Base-by-base conservation (phyloP, 73 alveolate species). In the Uronychia binucleata region DNA sequence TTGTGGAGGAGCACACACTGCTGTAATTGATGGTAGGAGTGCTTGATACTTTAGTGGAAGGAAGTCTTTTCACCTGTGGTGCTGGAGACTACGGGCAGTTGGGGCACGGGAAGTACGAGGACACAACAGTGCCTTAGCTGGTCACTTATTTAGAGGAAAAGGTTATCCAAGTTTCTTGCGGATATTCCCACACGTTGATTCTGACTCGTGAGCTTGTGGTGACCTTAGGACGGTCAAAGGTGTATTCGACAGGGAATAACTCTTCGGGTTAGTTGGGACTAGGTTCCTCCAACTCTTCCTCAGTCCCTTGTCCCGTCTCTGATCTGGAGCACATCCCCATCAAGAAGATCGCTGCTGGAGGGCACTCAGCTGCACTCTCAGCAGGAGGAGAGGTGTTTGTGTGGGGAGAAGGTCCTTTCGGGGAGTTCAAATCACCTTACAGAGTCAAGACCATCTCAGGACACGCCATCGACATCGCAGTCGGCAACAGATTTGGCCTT, bases 381-480 rank as follows among this genome's bases (percentile, higher is more conserved):
- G 5, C 35, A 74, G 34, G 1, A 57, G 84, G 86, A n/a, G 84
- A 83, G 5, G 32, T 83, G 5, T 83, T 58, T 79, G 74, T 83
- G 11, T 83, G 90, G 86, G 90, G 90, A 14, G 78, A 81, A 30
- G 80, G 81, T 25, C 34, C 34, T 14, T 83, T 83, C 82, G 90
- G 90, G 31, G 32, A 83, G 30, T 77, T 77, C 77, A 30, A 29
- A 80, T 32, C 83, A 13, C 87, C 87, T 8, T 34, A 26, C 87
- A 26, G 46, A 31, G 46, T 80, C n/a, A 46, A 46, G 67, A 46
- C 67, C 67, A 46, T 46, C 5, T 46, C 67, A 46, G 67, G 67
- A 46, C 5, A 19, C 19, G 67, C 67, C 19, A 19, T 46, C 5
- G 88, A 81, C 32, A 31, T 59, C 26, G 75, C 80, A 0, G 32